Conservation (phyloP, 73 alveolate genomes). For the Halteria grandinella region DNA sequence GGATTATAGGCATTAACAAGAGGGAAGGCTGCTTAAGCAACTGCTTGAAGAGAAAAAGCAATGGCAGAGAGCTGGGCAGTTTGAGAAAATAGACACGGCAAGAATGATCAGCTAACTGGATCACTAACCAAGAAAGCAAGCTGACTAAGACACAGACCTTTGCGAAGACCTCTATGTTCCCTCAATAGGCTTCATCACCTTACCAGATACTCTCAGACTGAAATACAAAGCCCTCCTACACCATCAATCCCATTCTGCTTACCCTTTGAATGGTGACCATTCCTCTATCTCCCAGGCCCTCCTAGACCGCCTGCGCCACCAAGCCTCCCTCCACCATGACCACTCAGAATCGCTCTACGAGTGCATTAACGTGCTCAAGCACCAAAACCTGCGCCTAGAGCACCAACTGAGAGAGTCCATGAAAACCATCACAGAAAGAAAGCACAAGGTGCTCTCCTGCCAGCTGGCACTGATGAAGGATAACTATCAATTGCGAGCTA, state of each 20-base stretch:
- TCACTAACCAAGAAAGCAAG: too few species aligned
- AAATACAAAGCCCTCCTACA: neutral
- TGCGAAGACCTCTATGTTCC: too few species aligned
- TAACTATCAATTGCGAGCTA: too few species aligned
- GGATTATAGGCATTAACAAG: conserved; percentile 13
- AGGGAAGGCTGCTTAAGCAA: conserved; percentile 4
- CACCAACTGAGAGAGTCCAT: too few species aligned
- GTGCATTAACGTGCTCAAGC: neutral
- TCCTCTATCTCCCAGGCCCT: neutral
- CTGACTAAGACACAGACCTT: too few species aligned
- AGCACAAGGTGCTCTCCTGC: too few species aligned
- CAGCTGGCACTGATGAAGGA: too few species aligned
- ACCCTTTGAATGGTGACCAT: neutral
- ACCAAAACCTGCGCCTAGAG: neutral
- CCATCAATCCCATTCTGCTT: neutral
- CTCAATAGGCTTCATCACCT: too few species aligned
- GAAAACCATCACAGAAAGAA: too few species aligned
- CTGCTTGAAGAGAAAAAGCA: conserved; percentile 39
- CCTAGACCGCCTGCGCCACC: neutral
- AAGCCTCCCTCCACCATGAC: neutral
- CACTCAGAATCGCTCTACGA: neutral
- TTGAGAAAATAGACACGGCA: too few species aligned
- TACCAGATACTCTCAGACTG: neutral
- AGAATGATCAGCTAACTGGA: too few species aligned
- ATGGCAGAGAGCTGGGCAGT: too few species aligned